Evolutionary conservation across 148 eudicot genomes (phyloP).

Genomic region (Linanthus parryae): DNA sequence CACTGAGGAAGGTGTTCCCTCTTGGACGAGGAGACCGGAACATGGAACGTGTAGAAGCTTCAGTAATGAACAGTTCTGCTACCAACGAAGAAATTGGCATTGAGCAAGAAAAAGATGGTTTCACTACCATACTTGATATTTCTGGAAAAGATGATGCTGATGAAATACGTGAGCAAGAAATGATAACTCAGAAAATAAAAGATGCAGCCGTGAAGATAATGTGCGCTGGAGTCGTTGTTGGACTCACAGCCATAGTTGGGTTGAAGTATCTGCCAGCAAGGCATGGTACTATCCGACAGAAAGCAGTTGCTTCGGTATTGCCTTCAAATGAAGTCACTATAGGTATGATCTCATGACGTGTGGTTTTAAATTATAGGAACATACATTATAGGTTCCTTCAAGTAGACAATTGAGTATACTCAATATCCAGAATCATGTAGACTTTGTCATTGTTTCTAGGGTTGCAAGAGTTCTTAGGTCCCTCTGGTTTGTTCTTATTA

Average conservation of each 20-base stretch:
- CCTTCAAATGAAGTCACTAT: slow-evolving; percentile 70
- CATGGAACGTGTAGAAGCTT: slow-evolving; percentile 32
- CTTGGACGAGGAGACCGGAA: slow-evolving; percentile 37
- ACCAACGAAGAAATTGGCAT: slow-evolving; percentile 21
- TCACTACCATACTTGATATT: slow-evolving; percentile 18
- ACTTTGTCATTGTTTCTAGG: too few species aligned
- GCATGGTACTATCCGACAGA: slow-evolving; percentile 30
- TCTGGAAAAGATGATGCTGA: slow-evolving; percentile 21
- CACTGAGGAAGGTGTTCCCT: slow-evolving; percentile 84
- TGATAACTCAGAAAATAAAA: slow-evolving; percentile 62
- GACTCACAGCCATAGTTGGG: slow-evolving; percentile 63
- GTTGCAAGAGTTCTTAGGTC: too few species aligned
- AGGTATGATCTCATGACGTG: slow-evolving; percentile 45
- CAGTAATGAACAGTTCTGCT: slow-evolving; percentile 25
- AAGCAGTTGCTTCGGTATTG: slow-evolving; percentile 45
- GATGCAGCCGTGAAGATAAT: slow-evolving; percentile 78
- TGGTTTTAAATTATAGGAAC: too few species aligned
- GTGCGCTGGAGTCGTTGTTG: slow-evolving; percentile 88
- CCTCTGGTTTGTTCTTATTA: too few species aligned
- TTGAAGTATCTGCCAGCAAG: slow-evolving; percentile 45
- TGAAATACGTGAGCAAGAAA: slow-evolving; percentile 49
- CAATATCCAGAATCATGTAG: too few species aligned
- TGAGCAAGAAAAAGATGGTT: slow-evolving; percentile 23
- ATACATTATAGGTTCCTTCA: too few species aligned
- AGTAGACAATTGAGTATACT: too few species aligned